These are phyloP conservation scores for Lactarius akahatsu DNA, from an alignment of 768 basidiomycete genomes.

Conservation along the genomic window DNA sequence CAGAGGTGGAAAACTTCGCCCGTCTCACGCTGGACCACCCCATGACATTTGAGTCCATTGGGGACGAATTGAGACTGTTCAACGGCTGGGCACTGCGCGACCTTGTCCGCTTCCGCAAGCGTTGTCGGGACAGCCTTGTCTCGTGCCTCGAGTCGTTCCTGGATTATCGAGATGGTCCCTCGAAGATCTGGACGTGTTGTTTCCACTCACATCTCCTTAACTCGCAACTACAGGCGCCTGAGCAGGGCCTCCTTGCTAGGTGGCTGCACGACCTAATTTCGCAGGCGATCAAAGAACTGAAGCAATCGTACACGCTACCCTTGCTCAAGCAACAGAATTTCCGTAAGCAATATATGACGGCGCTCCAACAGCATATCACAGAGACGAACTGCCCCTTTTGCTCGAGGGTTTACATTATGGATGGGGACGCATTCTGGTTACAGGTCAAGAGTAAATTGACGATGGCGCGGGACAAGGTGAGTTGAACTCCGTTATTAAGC, in stretches of 20 bases:
- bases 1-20: constrained; percentile 4
- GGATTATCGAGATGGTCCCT: not conserved
- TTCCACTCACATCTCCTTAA: not conserved
- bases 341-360: constrained; percentile 8
- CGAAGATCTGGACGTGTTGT: constrained; percentile 14
- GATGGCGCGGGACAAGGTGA: constrained; percentile 11
- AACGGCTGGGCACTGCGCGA: constrained; percentile 12
- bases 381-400: not conserved
- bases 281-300: constrained; percentile 8
- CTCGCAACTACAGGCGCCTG: not conserved
- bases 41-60: constrained; percentile 13
- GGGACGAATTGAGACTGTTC: constrained; percentile 8
- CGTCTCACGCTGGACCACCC: constrained; percentile 9
- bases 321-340: constrained; percentile 9
- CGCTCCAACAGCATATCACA: constrained; percentile 8
- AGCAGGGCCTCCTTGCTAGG: not conserved
- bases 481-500: not conserved
- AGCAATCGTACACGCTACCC: constrained; percentile 1
- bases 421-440: constrained; percentile 9
- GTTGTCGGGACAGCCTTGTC: constrained; percentile 12
- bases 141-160: constrained; percentile 7
- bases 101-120: constrained; percentile 10
- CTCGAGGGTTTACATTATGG: not conserved
- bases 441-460: constrained; percentile 13
- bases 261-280: constrained; percentile 10